A percentile compares a stretch with the other conserved stretches of the same genome.
Conservation (phyloP, 192 early-diverging fungal genomes). For the Allomyces arbusculus region DNA sequence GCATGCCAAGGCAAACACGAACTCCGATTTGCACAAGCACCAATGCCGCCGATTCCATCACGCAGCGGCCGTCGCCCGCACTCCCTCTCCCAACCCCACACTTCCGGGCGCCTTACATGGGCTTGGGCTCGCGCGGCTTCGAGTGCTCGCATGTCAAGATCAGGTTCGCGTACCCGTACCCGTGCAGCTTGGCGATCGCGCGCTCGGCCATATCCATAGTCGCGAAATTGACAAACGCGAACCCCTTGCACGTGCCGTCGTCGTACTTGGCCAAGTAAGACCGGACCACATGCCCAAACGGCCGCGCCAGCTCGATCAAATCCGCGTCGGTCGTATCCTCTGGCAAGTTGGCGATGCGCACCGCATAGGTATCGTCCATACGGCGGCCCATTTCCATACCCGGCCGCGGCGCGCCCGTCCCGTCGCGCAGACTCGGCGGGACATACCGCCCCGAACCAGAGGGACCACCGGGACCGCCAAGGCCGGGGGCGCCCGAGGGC, state of each 20-base stretch:
- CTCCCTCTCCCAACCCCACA: too few species aligned
- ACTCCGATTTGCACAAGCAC: too few species aligned
- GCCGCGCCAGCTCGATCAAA: constrained; percentile 65
- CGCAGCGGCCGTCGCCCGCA: too few species aligned
- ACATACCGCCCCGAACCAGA: background rate
- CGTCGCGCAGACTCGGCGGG: background rate
- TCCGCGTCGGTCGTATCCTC: constrained; percentile 80
- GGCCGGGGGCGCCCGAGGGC: constrained; percentile 3
- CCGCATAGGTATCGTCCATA: constrained; percentile 23
- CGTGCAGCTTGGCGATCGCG: constrained; percentile 71
- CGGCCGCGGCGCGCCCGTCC: constrained; percentile 2
- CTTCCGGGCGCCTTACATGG: background rate
- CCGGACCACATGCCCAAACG: constrained; percentile 65
- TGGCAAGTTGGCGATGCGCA: constrained; percentile 92
- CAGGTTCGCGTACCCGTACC: constrained; percentile 88
- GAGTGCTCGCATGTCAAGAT: constrained; percentile 32
- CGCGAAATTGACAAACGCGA: constrained; percentile 81
- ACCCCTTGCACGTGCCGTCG: constrained; percentile 76
- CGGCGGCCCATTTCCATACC: constrained; percentile 5
- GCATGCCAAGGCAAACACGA: too few species aligned
- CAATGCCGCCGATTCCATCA: too few species aligned
- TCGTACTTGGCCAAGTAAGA: constrained; percentile 75
- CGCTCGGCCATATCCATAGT: constrained; percentile 59
- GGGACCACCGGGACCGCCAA: background rate
- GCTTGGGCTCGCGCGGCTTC: background rate